Percentiles rank a stretch among this genome's conserved stretches.
phyloP scores from a whole-genome alignment of 169 alveolate genomes.

The Plasmodium gaboni region DNA sequence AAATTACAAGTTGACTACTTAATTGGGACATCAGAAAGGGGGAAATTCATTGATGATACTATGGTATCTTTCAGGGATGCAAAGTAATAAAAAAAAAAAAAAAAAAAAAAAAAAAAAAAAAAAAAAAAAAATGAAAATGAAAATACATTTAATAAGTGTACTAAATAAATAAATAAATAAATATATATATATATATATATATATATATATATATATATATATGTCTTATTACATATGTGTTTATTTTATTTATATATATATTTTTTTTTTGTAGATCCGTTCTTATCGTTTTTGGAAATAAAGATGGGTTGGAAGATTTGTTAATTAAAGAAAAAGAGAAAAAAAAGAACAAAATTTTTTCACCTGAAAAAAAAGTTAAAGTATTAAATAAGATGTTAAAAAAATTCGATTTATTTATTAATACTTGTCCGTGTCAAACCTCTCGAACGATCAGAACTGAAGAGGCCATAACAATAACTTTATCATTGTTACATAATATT shows the following conservation, averaged over 20 bases:
- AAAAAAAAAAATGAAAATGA: not conserved
- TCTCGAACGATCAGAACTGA: slow-evolving; percentile 97
- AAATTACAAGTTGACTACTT: slow-evolving; percentile 34
- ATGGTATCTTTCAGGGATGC: not conserved
- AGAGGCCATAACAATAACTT: slow-evolving; percentile 94
- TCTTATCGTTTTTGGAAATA: slow-evolving; percentile 66
- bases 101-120: not conserved
- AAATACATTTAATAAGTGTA: no score
- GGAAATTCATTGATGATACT: slow-evolving; percentile 5
- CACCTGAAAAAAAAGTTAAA: slow-evolving; percentile 14
- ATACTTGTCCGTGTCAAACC: slow-evolving; percentile 94
- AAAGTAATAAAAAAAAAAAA: slow-evolving; percentile 13
- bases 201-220: no score
- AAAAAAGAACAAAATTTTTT: slow-evolving; percentile 20
- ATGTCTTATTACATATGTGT: not conserved
- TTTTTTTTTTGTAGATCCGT: slow-evolving; percentile 32
- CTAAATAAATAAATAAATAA: no score
- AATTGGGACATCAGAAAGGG: slow-evolving; percentile 71
- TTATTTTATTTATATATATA: not conserved
- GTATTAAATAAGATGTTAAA: slow-evolving; percentile 78
- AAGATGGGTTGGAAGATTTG: slow-evolving; percentile 52
- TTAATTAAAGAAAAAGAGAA: slow-evolving; percentile 39
- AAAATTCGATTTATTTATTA: slow-evolving; percentile 91
- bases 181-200: no score
- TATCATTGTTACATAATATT: slow-evolving; percentile 77